Evolutionary conservation across 2,329 filamentous ascomycete species (phyloP).

Genomic region (Colletotrichum lini): DNA sequence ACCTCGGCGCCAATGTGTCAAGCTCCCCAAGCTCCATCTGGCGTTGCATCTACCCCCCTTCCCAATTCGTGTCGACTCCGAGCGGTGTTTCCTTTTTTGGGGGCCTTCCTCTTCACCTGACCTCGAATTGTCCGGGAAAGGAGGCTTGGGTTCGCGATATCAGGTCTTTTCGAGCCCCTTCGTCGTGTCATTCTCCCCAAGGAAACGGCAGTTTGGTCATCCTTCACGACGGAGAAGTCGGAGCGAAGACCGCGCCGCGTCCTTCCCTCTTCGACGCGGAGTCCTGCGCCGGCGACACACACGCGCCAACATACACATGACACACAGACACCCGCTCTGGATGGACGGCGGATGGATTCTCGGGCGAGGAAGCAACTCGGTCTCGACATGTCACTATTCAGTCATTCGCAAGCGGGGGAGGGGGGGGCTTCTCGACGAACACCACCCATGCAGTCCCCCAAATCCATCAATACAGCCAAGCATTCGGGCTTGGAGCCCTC

Average conservation of each 20-base stretch:
- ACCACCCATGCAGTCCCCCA: constrained; percentile 4
- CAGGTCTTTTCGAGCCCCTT: not conserved
- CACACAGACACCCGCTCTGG: not conserved
- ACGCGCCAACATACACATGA: too few relatives aligned
- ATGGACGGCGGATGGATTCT: not conserved
- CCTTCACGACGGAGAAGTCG: not conserved
- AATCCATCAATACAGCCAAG: not conserved
- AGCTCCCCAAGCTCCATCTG: constrained; percentile 25
- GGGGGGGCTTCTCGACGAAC: not conserved
- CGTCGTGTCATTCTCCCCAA: not conserved
- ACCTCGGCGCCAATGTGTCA: constrained; percentile 33
- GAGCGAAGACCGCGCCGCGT: too few relatives aligned
- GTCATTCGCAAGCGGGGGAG: not conserved
- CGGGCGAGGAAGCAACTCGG: not conserved
- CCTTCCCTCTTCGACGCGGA: not conserved
- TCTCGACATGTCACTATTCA: not conserved
- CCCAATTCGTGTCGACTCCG: constrained; percentile 18
- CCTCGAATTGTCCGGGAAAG: not conserved
- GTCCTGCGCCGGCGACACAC: not conserved
- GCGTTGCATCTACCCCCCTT: constrained; percentile 17
- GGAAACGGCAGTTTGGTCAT: not conserved
- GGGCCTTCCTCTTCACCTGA: not conserved
- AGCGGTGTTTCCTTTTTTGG: not conserved
- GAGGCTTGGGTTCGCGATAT: not conserved
- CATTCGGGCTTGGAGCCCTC: not conserved